Percentiles rank a stretch among this genome's conserved stretches.
Conservation (phyloP, 495 filamentous ascomycete species). For the Hamigera avellanea region DNA sequence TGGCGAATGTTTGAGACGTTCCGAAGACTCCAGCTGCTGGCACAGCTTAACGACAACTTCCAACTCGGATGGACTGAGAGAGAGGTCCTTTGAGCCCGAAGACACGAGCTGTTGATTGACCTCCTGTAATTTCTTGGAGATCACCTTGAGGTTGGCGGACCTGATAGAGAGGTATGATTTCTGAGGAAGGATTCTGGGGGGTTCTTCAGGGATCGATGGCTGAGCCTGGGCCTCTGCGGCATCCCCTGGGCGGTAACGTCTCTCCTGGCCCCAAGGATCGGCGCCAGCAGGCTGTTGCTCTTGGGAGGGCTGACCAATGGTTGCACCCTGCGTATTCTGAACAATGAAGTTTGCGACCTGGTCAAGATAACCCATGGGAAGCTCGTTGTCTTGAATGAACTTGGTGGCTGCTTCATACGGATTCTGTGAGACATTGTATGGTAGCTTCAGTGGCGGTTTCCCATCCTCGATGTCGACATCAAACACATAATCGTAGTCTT, state of each 20-base stretch:
- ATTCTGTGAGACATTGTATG: constrained; percentile 86
- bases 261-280: constrained; percentile 70
- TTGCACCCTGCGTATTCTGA: constrained; percentile 77
- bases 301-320: constrained; percentile 47
- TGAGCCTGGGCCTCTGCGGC: constrained; percentile 19
- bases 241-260: constrained; percentile 67
- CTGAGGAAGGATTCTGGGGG: constrained; percentile 63
- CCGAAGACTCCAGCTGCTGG: constrained; percentile 42
- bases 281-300: constrained; percentile 31
- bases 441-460: constrained; percentile 84
- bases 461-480: constrained; percentile 97
- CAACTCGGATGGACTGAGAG: constrained; percentile 61
- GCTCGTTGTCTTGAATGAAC: constrained; percentile 84
- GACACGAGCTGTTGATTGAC: constrained; percentile 56
- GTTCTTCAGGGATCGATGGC: constrained; percentile 24
- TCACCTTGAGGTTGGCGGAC: constrained; percentile 46
- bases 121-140: constrained; percentile 63
- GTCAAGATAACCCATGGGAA: constrained; percentile 82
- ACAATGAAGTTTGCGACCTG: constrained; percentile 92
- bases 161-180: constrained; percentile 69
- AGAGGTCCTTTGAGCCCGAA: constrained; percentile 58
- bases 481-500: constrained; percentile 96
- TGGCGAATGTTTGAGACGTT: constrained; percentile 20
- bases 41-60: constrained; percentile 42
- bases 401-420: constrained; percentile 86